Evolutionary conservation across 2,329 filamentous ascomycete species (phyloP).

Genomic region (Neobulgaria alba): DNA sequence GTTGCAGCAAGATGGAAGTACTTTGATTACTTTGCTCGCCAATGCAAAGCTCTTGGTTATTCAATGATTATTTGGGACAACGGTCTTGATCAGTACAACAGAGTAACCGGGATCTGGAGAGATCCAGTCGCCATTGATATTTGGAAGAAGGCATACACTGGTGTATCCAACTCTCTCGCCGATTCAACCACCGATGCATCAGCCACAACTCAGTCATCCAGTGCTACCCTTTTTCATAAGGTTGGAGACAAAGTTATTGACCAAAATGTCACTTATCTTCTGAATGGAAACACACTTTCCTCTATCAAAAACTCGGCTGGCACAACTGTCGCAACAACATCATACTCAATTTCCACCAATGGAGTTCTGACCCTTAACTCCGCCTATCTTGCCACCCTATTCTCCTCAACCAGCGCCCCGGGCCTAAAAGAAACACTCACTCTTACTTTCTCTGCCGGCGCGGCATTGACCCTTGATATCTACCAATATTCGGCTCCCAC

Average conservation of each 20-base stretch:
- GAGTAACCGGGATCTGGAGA: constrained; percentile 39
- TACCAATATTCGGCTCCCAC: constrained; percentile 43
- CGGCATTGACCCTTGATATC: constrained; percentile 38
- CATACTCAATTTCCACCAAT: constrained; percentile 38
- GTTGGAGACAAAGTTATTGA: constrained; percentile 35
- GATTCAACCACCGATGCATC: constrained; percentile 41
- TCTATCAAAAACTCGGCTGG: constrained; percentile 33
- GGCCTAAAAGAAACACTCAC: constrained; percentile 44
- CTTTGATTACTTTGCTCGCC: constrained; percentile 43
- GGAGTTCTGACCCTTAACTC: constrained; percentile 39
- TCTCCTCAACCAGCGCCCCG: constrained; percentile 33
- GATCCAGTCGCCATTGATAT: constrained; percentile 42
- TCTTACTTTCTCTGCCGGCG: constrained; percentile 43
- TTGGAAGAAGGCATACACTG: constrained; percentile 36
- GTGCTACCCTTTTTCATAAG: constrained; percentile 47
- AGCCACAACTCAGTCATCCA: constrained; percentile 38
- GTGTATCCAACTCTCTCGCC: constrained; percentile 40
- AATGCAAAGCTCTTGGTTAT: constrained; percentile 40
- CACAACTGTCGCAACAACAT: constrained; percentile 31
- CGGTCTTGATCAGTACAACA: constrained; percentile 45
- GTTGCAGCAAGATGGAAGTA: constrained; percentile 49
- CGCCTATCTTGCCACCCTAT: constrained; percentile 37
- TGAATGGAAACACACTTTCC: constrained; percentile 45
- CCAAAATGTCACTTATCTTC: constrained; percentile 38
- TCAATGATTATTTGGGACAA: constrained; percentile 51